Percentiles rank a stretch among this genome's conserved stretches.
Conservation (phyloP, 345 rosid genomes). For the Chamaenerion angustifolium region DNA sequence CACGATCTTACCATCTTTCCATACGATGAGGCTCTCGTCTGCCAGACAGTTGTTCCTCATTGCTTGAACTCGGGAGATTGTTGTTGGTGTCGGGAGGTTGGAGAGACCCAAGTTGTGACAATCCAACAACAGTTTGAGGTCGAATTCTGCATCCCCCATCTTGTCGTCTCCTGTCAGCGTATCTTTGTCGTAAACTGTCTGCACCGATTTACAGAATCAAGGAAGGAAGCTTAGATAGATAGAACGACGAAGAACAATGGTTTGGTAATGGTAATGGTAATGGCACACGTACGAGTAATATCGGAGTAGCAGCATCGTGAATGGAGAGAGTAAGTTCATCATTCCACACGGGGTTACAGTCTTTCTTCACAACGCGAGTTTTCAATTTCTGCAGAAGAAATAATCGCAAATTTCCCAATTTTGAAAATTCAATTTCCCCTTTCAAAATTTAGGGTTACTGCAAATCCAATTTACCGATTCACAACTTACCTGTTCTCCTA, state of each 20-base stretch:
- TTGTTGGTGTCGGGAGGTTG: conserved; percentile 40
- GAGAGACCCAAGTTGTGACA: conserved; percentile 28
- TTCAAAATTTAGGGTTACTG: too few species aligned
- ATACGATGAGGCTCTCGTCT: conserved; percentile 39
- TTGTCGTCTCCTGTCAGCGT: conserved; percentile 51
- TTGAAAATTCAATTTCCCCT: too few species aligned
- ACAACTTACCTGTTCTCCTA: conserved; percentile 26
- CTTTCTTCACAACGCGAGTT: conserved; percentile 43
- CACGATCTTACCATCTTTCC: conserved; percentile 29
- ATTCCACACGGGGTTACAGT: conserved; percentile 80
- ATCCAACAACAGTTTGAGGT: conserved; percentile 38
- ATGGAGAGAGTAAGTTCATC: conserved; percentile 63
- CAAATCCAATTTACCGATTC: background rate
- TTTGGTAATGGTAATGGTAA: too few species aligned
- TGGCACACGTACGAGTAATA: conserved; percentile 38
- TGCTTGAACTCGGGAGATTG: conserved; percentile 35
- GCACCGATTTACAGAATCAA: too few species aligned
- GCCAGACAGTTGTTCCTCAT: conserved; percentile 31
- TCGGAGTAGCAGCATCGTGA: conserved; percentile 21
- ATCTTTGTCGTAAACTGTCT: conserved; percentile 73
- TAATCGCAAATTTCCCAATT: conserved; percentile 4
- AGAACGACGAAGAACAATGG: too few species aligned
- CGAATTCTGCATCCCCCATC: conserved; percentile 77
- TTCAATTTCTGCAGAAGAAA: conserved; percentile 38
- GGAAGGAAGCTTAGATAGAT: too few species aligned